Evolutionary conservation across 495 filamentous ascomycete species (phyloP).

Genomic region (Achaetomiella virescens): DNA sequence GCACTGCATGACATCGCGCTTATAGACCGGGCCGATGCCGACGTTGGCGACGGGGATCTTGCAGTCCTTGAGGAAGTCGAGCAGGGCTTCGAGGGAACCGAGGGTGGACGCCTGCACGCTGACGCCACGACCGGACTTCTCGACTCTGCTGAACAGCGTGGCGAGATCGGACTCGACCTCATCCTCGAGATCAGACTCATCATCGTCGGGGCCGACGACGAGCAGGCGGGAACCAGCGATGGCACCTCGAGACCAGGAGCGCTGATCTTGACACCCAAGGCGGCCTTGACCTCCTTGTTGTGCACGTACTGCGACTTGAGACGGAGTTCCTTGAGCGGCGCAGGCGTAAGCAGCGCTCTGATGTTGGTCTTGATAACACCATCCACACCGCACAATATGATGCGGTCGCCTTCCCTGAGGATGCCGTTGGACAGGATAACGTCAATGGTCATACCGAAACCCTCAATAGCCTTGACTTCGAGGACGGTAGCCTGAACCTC

Average conservation of each 20-base stretch:
- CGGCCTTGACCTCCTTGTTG: conserved; percentile 98
- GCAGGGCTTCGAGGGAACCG: conserved; percentile 90
- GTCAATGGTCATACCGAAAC: conserved; percentile 97
- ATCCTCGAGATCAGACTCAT: conserved; percentile 93
- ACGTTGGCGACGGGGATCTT: conserved; percentile 98
- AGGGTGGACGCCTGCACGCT: conserved; percentile 96
- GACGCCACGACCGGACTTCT: conserved; percentile 87
- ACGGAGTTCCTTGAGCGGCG: conserved; percentile 87
- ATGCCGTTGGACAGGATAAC: conserved; percentile 96
- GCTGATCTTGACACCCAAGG: conserved; percentile 96
- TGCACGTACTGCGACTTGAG: conserved; percentile 93
- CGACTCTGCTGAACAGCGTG: conserved; percentile 81
- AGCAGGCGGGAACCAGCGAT: conserved; percentile 95
- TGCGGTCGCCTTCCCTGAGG: conserved; percentile 86
- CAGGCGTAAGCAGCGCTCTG: conserved; percentile 91
- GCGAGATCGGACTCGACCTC: conserved; percentile 96
- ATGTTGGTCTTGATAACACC: conserved; percentile 93
- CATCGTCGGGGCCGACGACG: conserved; percentile 89
- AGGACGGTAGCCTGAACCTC: conserved; percentile 97
- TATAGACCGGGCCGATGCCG: conserved; percentile 95
- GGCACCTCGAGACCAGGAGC: conserved; percentile 92
- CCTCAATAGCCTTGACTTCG: conserved; percentile 98
- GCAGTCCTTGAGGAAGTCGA: conserved; percentile 88
- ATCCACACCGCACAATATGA: conserved; percentile 91
- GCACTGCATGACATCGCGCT: conserved; percentile 95